Conservation (phyloP, 441 rosid genomes). For the Gossypium gossypioides region DNA sequence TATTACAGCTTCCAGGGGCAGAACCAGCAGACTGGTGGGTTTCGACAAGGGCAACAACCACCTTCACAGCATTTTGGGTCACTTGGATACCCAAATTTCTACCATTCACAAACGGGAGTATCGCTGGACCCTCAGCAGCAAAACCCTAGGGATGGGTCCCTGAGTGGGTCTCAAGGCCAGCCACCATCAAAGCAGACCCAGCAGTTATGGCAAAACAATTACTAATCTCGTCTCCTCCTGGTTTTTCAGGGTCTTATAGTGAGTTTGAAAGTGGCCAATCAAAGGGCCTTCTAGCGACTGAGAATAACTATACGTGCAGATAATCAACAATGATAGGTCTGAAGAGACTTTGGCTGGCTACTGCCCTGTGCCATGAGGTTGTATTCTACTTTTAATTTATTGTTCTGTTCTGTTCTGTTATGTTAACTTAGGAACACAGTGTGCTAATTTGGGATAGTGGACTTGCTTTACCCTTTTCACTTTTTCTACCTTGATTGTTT, state of each 20-base stretch:
- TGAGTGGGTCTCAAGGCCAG: slow-evolving; percentile 62
- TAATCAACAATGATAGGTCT: slow-evolving; percentile 16
- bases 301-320: slow-evolving; percentile 20
- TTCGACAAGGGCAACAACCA: slow-evolving; percentile 80
- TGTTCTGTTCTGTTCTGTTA: slow-evolving; percentile 19
- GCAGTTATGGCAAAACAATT: slow-evolving; percentile 88
- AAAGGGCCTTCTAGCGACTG: slow-evolving; percentile 21
- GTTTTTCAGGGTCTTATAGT: slow-evolving; percentile 46
- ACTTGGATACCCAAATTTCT: slow-evolving; percentile 76
- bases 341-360: slow-evolving; percentile 28
- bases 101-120: slow-evolving; percentile 65
- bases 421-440: slow-evolving; percentile 47
- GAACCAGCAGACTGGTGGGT: slow-evolving; percentile 66
- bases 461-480: neutral
- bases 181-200: slow-evolving; percentile 82
- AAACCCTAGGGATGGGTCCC: slow-evolving; percentile 55
- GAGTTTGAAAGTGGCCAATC: slow-evolving; percentile 34
- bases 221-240: slow-evolving; percentile 45
- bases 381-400: slow-evolving; percentile 37
- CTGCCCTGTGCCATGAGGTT: slow-evolving; percentile 49
- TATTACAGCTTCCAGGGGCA: slow-evolving; percentile 90
- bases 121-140: slow-evolving; percentile 84
- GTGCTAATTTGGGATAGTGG: slow-evolving; percentile 52
- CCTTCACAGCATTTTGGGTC: slow-evolving; percentile 67
- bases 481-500: neutral